A percentile compares a stretch with the other conserved stretches of the same genome.
These are phyloP conservation scores for Phialophora expanda DNA, from an alignment of 2,329 filamentous ascomycete genomes.

Conservation along the genomic window DNA sequence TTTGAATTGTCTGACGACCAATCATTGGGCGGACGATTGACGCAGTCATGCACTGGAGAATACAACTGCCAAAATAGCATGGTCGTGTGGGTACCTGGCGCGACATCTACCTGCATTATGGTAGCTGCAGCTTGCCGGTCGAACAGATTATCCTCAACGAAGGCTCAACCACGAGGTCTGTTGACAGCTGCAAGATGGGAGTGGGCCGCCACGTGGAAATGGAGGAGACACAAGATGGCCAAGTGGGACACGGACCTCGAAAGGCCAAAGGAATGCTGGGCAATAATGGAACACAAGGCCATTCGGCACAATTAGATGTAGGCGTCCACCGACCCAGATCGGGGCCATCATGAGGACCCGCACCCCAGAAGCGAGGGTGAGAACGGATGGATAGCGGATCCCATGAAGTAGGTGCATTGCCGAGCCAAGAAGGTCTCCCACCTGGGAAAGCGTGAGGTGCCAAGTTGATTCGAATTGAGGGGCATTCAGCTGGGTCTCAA, in stretches of 20 bases:
- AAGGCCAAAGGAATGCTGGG: background rate
- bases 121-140: background rate
- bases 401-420: background rate
- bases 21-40: background rate
- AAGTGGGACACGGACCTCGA: background rate
- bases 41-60: background rate
- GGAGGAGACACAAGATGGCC: background rate
- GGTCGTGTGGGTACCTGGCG: background rate
- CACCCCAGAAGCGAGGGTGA: background rate
- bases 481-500: background rate
- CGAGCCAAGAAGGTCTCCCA: background rate
- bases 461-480: background rate
- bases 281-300: background rate
- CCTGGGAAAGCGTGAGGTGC: background rate
- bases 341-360: background rate
- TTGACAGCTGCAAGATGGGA: background rate
- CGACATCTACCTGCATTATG: background rate
- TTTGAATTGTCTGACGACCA: background rate
- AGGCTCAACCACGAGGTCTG: background rate
- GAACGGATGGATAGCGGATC: background rate
- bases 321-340: background rate
- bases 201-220: constrained; percentile 1
- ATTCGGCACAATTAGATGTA: background rate
- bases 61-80: background rate
- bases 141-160: background rate